These are phyloP conservation scores for Phytophthora pisi DNA, from an alignment of 352 stramenopile genomes.

Conservation along the genomic window DNA sequence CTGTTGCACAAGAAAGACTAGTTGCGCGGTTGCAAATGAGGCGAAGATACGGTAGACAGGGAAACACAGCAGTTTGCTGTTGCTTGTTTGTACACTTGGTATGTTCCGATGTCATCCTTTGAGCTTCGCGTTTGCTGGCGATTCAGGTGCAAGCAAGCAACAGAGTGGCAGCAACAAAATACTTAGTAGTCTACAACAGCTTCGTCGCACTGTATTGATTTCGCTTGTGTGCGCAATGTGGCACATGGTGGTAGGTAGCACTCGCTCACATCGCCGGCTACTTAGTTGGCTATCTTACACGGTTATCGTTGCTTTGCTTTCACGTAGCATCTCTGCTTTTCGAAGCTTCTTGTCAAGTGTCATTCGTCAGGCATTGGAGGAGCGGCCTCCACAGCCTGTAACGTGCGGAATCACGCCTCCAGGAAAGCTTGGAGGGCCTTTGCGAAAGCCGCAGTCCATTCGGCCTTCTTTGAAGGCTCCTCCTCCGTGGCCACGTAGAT, in stretches of 20 bases:
- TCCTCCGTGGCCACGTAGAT: not conserved
- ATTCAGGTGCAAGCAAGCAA: not conserved
- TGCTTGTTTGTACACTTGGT: not conserved
- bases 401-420: not conserved
- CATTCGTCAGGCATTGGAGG: not conserved
- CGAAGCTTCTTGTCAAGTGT: not conserved
- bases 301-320: not conserved
- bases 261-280: not conserved
- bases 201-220: not conserved
- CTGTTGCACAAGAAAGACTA: constrained; percentile 34
- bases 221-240: not conserved
- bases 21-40: not conserved
- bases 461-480: not conserved
- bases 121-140: not conserved
- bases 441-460: not conserved
- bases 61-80: constrained; percentile 27
- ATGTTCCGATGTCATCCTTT: not conserved
- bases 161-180: no score
- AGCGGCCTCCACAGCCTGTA: not conserved
- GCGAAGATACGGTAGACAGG: constrained; percentile 21
- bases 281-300: not conserved
- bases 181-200: not conserved
- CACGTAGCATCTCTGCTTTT: not conserved
- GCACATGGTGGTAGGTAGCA: not conserved
- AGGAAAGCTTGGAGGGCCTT: not conserved